Conservation (phyloP, 345 rosid genomes). For the Capsella bursapastoris region DNA sequence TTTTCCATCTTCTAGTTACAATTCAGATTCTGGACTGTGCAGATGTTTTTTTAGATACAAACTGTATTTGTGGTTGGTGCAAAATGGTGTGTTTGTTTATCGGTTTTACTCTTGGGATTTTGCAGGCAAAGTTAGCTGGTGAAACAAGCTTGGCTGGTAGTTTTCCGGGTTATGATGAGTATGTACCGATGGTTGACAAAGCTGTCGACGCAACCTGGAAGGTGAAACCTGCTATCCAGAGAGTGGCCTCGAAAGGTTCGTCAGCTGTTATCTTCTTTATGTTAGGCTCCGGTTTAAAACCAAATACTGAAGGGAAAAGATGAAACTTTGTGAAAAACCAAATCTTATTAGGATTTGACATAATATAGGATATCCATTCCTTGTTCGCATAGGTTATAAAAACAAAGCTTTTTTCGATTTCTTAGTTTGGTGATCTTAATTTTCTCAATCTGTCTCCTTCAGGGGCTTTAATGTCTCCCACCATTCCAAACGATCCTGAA, state of each 20-base stretch:
- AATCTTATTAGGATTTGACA: too few relatives aligned
- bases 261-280: constrained; percentile 16
- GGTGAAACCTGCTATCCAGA: constrained; percentile 58
- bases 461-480: constrained; percentile 37
- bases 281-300: not conserved
- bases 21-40: constrained; percentile 13
- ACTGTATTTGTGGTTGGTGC: not conserved
- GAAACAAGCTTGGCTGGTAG: constrained; percentile 65
- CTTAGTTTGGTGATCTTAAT: constrained; percentile 18
- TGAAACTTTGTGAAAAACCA: too few relatives aligned
- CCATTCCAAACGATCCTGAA: constrained; percentile 48
- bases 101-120: constrained; percentile 16
- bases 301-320: too few relatives aligned
- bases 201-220: constrained; percentile 92
- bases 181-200: constrained; percentile 98
- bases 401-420: not conserved
- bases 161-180: constrained; percentile 94
- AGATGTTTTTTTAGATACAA: constrained; percentile 6
- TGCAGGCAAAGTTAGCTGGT: constrained; percentile 78
- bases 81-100: not conserved
- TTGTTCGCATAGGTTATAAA: not conserved
- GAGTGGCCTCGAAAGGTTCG: constrained; percentile 72
- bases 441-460: constrained; percentile 8
- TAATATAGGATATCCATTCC: too few relatives aligned
- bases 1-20: constrained; percentile 4